These are phyloP conservation scores for Aspergillus ellipticus DNA, from an alignment of 495 filamentous ascomycete genomes.

Conservation along the genomic window DNA sequence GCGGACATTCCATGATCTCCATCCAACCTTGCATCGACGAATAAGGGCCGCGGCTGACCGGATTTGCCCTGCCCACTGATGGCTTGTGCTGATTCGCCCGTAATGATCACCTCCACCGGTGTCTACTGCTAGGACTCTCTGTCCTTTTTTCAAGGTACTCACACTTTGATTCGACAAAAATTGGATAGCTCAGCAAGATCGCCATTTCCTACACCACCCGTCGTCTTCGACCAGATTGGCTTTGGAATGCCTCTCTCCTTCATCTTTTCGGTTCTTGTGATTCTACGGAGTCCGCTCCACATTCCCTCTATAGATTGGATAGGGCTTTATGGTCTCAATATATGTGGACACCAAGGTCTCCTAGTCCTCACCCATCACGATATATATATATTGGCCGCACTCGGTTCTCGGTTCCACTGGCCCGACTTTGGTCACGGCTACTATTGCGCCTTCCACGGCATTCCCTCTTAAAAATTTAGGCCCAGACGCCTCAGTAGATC, in stretches of 20 bases:
- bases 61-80: not conserved
- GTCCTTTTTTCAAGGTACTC: not conserved
- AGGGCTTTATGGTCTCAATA: not conserved
- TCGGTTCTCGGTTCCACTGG: not conserved
- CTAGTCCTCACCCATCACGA: not conserved
- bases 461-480: not conserved
- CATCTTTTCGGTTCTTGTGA: not conserved
- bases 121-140: not conserved
- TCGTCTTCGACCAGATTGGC: not conserved
- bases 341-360: not conserved
- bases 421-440: not conserved
- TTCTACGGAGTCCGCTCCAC: not conserved
- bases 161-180: not conserved
- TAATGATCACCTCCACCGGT: not conserved
- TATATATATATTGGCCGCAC: not conserved
- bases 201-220: not conserved
- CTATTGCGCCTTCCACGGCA: not conserved
- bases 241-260: not conserved
- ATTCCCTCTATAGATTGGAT: not conserved
- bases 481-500: not conserved
- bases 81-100: not conserved
- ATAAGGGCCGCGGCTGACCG: not conserved
- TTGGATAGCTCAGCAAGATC: not conserved
- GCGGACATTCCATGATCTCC: not conserved
- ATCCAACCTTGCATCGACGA: not conserved